These are phyloP conservation scores for Coccomyxa sp. DNA, from an alignment of 139 green algal genomes.

Conservation along the genomic window DNA sequence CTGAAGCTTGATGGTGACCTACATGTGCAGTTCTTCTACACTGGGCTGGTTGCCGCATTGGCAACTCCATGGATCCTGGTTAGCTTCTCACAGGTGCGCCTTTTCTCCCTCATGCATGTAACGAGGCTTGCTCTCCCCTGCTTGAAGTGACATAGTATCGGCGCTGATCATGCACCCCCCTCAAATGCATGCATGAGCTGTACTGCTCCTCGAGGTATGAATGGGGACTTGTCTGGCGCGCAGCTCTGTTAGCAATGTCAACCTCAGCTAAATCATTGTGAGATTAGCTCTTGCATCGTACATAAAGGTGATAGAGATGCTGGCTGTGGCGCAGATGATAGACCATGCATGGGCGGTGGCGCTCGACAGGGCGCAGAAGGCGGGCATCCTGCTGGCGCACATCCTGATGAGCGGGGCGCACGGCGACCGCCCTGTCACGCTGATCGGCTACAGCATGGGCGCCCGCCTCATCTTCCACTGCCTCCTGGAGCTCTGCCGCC, in stretches of 20 bases:
- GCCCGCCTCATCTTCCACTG: constrained; percentile 70
- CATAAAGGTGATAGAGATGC: neutral
- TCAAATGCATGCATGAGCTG: too few relatives aligned
- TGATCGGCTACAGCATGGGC: constrained; percentile 53
- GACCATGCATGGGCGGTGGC: constrained; percentile 49
- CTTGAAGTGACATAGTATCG: too few relatives aligned
- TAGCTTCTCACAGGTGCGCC: constrained; percentile 19
- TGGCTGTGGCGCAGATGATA: constrained; percentile 32
- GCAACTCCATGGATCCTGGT: constrained; percentile 35
- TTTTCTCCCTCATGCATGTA: too few relatives aligned
- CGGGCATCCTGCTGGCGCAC: constrained; percentile 52
- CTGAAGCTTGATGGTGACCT: too few relatives aligned
- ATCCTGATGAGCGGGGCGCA: constrained; percentile 50
- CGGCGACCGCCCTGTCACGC: constrained; percentile 44
- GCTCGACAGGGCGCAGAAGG: constrained; percentile 50
- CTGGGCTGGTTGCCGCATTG: constrained; percentile 21
- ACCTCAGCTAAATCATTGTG: too few relatives aligned
- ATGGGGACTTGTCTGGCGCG: too few relatives aligned
- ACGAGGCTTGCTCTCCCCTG: too few relatives aligned
- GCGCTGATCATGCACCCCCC: too few relatives aligned
- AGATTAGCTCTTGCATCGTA: too few relatives aligned
- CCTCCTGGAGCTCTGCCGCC: constrained; percentile 70
- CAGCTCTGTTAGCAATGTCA: too few relatives aligned
- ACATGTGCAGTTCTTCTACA: constrained; percentile 40
- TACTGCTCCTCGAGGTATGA: too few relatives aligned